phyloP scores from a whole-genome alignment of 352 stramenopile genomes.

The Pythium monospermum region DNA sequence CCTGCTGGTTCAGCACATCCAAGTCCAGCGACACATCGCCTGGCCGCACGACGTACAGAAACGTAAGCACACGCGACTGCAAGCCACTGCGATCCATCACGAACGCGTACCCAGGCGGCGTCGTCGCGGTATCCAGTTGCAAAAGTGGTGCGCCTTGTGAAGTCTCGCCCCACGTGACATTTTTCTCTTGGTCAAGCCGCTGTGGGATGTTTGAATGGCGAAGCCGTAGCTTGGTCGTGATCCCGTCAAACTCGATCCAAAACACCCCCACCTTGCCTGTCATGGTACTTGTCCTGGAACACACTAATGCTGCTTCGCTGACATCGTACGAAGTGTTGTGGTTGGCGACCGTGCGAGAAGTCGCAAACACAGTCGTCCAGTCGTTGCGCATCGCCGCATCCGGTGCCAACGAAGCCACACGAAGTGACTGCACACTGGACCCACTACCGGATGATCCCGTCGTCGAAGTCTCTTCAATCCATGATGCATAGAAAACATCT shows the following conservation, averaged over 20 bases:
- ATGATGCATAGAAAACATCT: conserved; percentile 37
- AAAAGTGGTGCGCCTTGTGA: conserved; percentile 35
- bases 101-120: conserved; percentile 33
- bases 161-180: conserved; percentile 33
- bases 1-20: conserved; percentile 35
- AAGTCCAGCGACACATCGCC: conserved; percentile 30
- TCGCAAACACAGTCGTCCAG: conserved; percentile 10
- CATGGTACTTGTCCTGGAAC: conserved; percentile 19
- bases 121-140: conserved; percentile 34
- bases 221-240: conserved; percentile 58
- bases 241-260: conserved; percentile 74
- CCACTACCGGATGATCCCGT: not conserved
- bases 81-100: conserved; percentile 48
- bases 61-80: conserved; percentile 31
- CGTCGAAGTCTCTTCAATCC: conserved; percentile 37
- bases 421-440: conserved; percentile 2
- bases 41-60: conserved; percentile 46
- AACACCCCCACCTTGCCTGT: conserved; percentile 28
- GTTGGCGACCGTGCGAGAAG: conserved; percentile 24
- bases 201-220: conserved; percentile 31
- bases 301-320: conserved; percentile 35
- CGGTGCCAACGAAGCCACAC: conserved; percentile 5
- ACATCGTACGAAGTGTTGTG: conserved; percentile 49
- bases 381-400: not conserved
- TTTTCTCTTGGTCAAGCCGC: not conserved